Percentiles rank a stretch among this genome's conserved stretches.
Conservation (phyloP, 305 asterid genomes). For the Plantago rigida region DNA sequence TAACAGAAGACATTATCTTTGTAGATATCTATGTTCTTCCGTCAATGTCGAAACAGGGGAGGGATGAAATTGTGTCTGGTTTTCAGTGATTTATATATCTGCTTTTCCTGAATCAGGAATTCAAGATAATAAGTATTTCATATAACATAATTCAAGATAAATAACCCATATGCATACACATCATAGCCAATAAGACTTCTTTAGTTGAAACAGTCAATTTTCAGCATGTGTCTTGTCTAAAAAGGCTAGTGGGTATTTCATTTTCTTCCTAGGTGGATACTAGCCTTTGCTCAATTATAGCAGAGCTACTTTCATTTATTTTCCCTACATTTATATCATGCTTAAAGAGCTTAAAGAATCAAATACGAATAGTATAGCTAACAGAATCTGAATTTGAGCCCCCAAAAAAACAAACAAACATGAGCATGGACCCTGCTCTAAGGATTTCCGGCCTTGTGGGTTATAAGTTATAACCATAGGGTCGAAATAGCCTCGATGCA, state of each 20-base stretch:
- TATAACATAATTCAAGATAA: too few species aligned
- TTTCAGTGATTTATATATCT: conserved; percentile 16
- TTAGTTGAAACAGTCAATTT: conserved; percentile 6
- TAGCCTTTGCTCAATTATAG: conserved; percentile 13
- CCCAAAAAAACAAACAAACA: too few species aligned
- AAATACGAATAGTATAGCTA: neutral
- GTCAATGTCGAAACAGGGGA: conserved; percentile 14
- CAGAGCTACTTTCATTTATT: conserved; percentile 12
- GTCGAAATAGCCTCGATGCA: neutral
- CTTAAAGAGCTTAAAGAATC: neutral
- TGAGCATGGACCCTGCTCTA: neutral
- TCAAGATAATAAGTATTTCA: conserved; percentile 7
- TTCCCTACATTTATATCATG: neutral
- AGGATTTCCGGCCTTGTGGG: neutral
- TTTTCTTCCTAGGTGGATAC: conserved; percentile 23
- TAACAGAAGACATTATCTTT: conserved; percentile 37
- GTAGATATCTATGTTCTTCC: conserved; percentile 41
- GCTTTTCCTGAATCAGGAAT: conserved; percentile 29
- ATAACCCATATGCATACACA: conserved; percentile 14
- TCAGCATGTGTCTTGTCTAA: conserved; percentile 18
- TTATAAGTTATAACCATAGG: too few species aligned
- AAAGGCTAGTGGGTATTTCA: conserved; percentile 15
- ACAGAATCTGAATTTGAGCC: neutral
- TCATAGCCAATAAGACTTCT: conserved; percentile 1
- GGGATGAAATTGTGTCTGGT: conserved; percentile 12